These are phyloP conservation scores for Tuber brumale DNA, from an alignment of 495 filamentous ascomycete species.

Conservation along the genomic window DNA sequence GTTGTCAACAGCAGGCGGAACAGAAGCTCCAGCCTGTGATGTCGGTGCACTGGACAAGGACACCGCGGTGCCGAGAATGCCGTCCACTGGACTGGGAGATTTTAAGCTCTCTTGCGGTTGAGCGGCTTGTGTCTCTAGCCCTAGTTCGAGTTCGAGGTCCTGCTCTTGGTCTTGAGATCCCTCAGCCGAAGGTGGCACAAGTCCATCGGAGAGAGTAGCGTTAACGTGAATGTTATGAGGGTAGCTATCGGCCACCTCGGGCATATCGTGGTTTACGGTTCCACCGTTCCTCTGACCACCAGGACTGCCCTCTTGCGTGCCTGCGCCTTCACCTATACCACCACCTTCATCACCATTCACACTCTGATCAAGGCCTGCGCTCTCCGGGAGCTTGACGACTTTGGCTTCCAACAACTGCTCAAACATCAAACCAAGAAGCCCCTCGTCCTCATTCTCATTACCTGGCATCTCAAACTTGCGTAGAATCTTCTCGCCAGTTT, in stretches of 20 bases:
- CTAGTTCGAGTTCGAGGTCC: background rate
- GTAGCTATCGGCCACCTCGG: background rate
- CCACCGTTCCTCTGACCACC: background rate
- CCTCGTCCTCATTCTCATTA: constrained; percentile 50
- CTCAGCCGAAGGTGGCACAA: background rate
- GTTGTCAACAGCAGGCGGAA: background rate
- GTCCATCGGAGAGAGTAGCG: background rate
- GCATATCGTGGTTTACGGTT: background rate
- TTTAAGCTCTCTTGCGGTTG: constrained; percentile 1
- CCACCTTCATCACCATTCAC: background rate
- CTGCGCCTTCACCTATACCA: background rate
- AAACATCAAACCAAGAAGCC: constrained; percentile 50
- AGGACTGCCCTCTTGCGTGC: background rate
- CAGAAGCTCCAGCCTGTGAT: background rate
- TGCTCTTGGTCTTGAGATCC: background rate
- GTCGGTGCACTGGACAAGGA: background rate
- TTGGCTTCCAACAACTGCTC: constrained; percentile 58
- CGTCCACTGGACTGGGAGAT: background rate
- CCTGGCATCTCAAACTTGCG: constrained; percentile 63
- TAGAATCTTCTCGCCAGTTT: constrained; percentile 56
- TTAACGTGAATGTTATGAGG: background rate
- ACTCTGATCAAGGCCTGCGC: background rate
- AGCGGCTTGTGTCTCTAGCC: background rate
- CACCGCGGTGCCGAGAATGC: background rate
- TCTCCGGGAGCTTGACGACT: constrained; percentile 48